Base-by-base conservation (phyloP, 2,329 filamentous ascomycete species). In the Uncinocarpus reesii region DNA sequence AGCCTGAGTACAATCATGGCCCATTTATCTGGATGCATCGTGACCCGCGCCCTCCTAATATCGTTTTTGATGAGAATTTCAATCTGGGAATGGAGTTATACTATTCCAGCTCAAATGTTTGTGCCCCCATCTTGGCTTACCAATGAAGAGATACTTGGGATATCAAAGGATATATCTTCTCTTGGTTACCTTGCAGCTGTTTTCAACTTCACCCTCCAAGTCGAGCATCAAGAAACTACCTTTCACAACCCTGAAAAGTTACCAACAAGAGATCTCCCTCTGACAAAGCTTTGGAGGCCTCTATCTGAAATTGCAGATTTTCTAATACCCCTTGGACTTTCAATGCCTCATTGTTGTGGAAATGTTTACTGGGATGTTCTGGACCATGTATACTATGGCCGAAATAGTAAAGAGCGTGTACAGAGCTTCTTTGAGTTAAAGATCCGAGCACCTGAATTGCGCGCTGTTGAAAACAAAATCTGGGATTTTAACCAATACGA, bases 1-100 rank as follows among this genome's bases (percentile, higher is more conserved):
- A 49, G 3, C 40, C 38, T 45, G 28, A 43, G 21, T 16, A 36
- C 24, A 51, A 52, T 10, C 40, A 52, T 31, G 47, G 51, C 3
- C 51, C 47, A 11, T 52, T 53, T 23, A 32, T 50, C 31, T 26
- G 48, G 3, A 53, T 48, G 41, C 51, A 53, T 34, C 40, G 48
- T 8, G 48, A 53, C 42, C 35, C 51, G 26, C 48, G 44, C 6
- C 35, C 48, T 31, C 6, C 43, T 4, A 50, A 50, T 36, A 48
- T 53, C 11, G 20, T 51, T 26, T 21, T 48, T 31, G 32, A 53
- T 48, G 34, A 37, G 23, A 20, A 51, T 23, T n/a, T 49, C 15
- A 49, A 49, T 42, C 15, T 49, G 47, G 47, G 47, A 49, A 29
- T 49, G 47, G 47, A 44, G 32, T 8, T 41, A 49, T 23, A 49